Percentiles rank a stretch among this genome's conserved stretches.
Conservation (phyloP, 805 yeast species). For the Sugiyamaella valdiviana region DNA sequence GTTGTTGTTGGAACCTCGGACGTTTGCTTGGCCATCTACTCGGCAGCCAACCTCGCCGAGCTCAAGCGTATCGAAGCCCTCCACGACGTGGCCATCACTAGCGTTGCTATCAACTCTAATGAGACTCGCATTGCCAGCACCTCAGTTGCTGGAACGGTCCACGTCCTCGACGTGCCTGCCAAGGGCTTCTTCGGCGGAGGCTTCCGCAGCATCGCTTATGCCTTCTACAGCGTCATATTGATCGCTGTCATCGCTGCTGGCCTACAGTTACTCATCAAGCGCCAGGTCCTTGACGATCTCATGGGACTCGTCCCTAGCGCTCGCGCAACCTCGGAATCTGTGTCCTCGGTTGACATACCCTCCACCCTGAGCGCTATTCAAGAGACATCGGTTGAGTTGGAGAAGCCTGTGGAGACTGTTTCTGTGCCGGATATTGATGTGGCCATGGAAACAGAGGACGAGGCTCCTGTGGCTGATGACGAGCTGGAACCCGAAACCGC, state of each 20-base stretch:
- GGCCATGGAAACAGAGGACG: too few species aligned
- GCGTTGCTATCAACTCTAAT: conserved; percentile 60
- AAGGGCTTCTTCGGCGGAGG: conserved; percentile 20
- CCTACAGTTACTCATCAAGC: conserved; percentile 21
- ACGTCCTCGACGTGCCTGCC: conserved; percentile 52
- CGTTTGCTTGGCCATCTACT: conserved; percentile 54
- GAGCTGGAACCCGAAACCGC: too few species aligned
- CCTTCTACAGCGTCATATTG: conserved; percentile 17
- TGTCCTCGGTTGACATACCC: too few species aligned
- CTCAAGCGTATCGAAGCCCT: conserved; percentile 50
- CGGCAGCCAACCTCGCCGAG: conserved; percentile 45
- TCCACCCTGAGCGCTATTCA: too few species aligned
- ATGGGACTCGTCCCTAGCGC: conserved; percentile 5
- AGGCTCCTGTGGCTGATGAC: too few species aligned
- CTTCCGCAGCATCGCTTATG: conserved; percentile 17
- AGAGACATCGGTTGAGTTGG: too few species aligned
- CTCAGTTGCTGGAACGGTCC: conserved; percentile 71
- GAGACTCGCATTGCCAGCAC: conserved; percentile 64
- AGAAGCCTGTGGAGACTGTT: too few species aligned
- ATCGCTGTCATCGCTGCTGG: conserved; percentile 20
- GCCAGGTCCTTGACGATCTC: conserved; percentile 32
- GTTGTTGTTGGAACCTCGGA: conserved; percentile 60
- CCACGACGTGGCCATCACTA: conserved; percentile 75
- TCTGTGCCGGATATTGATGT: neutral
- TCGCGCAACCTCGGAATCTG: neutral